A percentile compares a stretch with the other conserved stretches of the same genome.
phyloP scores from a whole-genome alignment of 179 eudicot species.

The Drosera spatulata region DNA sequence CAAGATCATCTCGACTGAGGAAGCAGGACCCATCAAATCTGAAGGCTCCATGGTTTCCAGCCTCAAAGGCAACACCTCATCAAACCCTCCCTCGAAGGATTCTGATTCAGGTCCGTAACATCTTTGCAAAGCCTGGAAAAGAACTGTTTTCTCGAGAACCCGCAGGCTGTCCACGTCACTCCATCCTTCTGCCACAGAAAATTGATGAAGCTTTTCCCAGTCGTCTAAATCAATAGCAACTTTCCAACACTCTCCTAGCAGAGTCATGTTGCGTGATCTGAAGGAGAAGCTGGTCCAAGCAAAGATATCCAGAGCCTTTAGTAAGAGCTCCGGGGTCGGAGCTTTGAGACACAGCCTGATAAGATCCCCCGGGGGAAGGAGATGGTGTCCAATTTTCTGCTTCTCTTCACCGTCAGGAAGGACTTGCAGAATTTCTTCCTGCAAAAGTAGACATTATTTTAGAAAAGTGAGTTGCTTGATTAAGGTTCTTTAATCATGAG shows the following conservation, averaged over 20 bases:
- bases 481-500: no score
- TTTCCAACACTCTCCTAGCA: constrained; percentile 92
- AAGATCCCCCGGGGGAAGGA: constrained; percentile 74
- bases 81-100: constrained; percentile 55
- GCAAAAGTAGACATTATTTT: constrained; percentile 8
- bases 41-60: constrained; percentile 30
- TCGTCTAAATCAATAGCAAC: constrained; percentile 68
- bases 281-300: constrained; percentile 93
- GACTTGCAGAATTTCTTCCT: constrained; percentile 63
- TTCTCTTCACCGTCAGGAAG: constrained; percentile 46
- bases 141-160: constrained; percentile 47
- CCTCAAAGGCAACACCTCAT: constrained; percentile 67
- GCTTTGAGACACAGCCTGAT: constrained; percentile 62
- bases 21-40: constrained; percentile 26
- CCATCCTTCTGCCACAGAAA: constrained; percentile 67
- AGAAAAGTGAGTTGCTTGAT: no score
- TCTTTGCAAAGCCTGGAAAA: constrained; percentile 67
- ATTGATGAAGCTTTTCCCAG: constrained; percentile 61
- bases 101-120: constrained; percentile 73
- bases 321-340: constrained; percentile 36
- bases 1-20: constrained; percentile 69
- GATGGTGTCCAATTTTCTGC: constrained; percentile 38
- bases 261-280: constrained; percentile 45
- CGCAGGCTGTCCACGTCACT: constrained; percentile 59
- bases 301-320: constrained; percentile 71